Conservation (phyloP, 1,139 yeast genomes). For the Williopsis jadinii region DNA sequence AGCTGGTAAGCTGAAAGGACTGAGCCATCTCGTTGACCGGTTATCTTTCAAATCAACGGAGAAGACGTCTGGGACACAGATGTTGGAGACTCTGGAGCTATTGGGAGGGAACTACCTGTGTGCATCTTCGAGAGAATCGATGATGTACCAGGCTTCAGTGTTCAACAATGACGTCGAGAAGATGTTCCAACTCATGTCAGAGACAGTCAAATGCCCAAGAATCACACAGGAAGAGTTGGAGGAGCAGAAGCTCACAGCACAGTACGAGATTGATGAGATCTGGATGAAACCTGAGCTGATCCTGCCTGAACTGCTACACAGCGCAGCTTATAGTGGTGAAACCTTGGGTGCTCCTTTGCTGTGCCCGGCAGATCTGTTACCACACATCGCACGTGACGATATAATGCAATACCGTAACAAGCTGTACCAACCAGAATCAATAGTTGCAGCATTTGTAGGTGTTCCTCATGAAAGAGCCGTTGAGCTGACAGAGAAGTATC, state of each 20-base stretch:
- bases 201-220: slow-evolving; percentile 68
- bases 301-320: slow-evolving; percentile 82
- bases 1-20: slow-evolving; percentile 46
- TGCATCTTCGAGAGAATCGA: slow-evolving; percentile 84
- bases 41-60: slow-evolving; percentile 81
- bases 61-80: slow-evolving; percentile 52
- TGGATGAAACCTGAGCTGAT: slow-evolving; percentile 80
- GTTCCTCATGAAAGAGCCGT: slow-evolving; percentile 67
- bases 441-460: slow-evolving; percentile 87
- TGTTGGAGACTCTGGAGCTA: slow-evolving; percentile 69
- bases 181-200: slow-evolving; percentile 76
- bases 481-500: slow-evolving; percentile 50
- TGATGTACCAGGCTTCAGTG: slow-evolving; percentile 91
- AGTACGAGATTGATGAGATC: slow-evolving; percentile 77
- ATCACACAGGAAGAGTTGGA: slow-evolving; percentile 63
- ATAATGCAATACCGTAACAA: slow-evolving; percentile 56
- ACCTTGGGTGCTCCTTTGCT: slow-evolving; percentile 83
- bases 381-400: slow-evolving; percentile 43
- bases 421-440: slow-evolving; percentile 74
- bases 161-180: slow-evolving; percentile 79
- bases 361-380: slow-evolving; percentile 68
- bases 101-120: slow-evolving; percentile 95
- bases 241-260: slow-evolving; percentile 70
- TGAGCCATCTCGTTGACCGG: slow-evolving; percentile 79
- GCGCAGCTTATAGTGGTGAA: slow-evolving; percentile 64